These are phyloP conservation scores for Jackrogersella multiformis DNA, from an alignment of 495 filamentous ascomycete genomes.

Conservation along the genomic window DNA sequence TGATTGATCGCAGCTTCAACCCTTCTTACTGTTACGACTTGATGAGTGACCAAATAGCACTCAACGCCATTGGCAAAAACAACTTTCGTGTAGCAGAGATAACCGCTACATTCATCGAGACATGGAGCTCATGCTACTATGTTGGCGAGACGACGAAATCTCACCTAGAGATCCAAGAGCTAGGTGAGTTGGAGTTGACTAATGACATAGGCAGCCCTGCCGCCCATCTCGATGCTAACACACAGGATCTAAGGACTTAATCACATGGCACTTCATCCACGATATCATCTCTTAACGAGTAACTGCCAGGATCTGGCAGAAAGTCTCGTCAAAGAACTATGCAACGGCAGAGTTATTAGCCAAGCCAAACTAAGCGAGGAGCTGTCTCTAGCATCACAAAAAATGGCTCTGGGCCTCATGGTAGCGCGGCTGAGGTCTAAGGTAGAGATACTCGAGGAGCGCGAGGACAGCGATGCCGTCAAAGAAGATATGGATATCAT, in stretches of 20 bases:
- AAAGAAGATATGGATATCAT: slow-evolving; percentile 27
- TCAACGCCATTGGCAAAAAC: slow-evolving; percentile 36
- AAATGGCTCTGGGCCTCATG: slow-evolving; percentile 37
- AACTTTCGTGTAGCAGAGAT: slow-evolving; percentile 36
- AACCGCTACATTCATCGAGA: slow-evolving; percentile 25
- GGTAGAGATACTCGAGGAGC: slow-evolving; percentile 29
- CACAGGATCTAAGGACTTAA: slow-evolving; percentile 15
- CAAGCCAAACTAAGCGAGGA: slow-evolving; percentile 39
- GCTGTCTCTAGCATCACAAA: slow-evolving; percentile 30
- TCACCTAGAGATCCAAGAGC: slow-evolving; percentile 33
- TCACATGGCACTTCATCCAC: slow-evolving; percentile 39
- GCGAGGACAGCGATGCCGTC: slow-evolving; percentile 29
- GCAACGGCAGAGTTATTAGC: slow-evolving; percentile 35
- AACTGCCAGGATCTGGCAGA: slow-evolving; percentile 43
- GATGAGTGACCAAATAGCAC: slow-evolving; percentile 41
- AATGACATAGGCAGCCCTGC: not conserved
- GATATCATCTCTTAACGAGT: slow-evolving; percentile 36
- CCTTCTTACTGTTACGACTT: slow-evolving; percentile 42
- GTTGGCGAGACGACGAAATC: slow-evolving; percentile 42
- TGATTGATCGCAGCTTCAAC: slow-evolving; percentile 33
- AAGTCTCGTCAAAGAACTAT: slow-evolving; percentile 32
- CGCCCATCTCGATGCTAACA: slow-evolving; percentile 6
- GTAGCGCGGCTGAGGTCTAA: slow-evolving; percentile 32
- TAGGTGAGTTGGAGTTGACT: slow-evolving; percentile 26
- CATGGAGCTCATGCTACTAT: slow-evolving; percentile 40